Evolutionary conservation across 495 filamentous ascomycete species (phyloP), one percentile per base, ranked within the genome.

Genomic region (Podospora appendiculata): DNA sequence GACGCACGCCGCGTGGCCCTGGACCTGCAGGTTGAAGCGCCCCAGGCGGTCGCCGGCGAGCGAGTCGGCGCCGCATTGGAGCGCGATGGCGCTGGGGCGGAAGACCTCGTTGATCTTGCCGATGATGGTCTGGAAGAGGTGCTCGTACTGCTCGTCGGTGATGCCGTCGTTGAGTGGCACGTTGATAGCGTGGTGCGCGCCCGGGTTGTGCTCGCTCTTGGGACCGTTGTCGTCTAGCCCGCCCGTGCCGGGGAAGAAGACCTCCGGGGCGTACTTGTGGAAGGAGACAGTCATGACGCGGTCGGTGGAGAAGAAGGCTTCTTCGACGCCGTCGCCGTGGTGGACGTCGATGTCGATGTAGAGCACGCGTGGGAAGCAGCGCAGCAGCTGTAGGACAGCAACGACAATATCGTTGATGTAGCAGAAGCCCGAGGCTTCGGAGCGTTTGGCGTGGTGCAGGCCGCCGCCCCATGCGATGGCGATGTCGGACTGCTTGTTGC

Each of bases 291-390:
- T 97, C 92, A 98, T 96, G 63, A 98, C 93, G 59, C 93, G 84
- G 71, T 98, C 92, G 13, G 93, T 98, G 16, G 90, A 93, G 63
- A 94, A 95, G 60, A 98, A 98, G 7, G 93, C 93, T 63, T 97
- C 92, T 68, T 98, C 93, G 18, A 98, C 93, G 54, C 93, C 93
- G 65, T 98, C 93, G 40, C 93, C 93, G 60, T 98, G 93, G 69
- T 98, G 93, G 14, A 98, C 94, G 69, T 98, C 93, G 58, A 98
- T 97, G 66, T 98, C 93, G 56, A 98, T 88, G 69, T 98, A 98
- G 25, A 98, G 79, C 8, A 98, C 93, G 53, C 93, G 83, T 59
- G 91, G 86, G 57, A 95, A 90, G 75, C 87, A 89, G 50, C 93
- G 86, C 17, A 98, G 78, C n/a, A 97, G 81, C 67, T 98, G 89